Base-by-base conservation (phyloP, 148 eudicot species). In the Rhododendron vialii region DNA sequence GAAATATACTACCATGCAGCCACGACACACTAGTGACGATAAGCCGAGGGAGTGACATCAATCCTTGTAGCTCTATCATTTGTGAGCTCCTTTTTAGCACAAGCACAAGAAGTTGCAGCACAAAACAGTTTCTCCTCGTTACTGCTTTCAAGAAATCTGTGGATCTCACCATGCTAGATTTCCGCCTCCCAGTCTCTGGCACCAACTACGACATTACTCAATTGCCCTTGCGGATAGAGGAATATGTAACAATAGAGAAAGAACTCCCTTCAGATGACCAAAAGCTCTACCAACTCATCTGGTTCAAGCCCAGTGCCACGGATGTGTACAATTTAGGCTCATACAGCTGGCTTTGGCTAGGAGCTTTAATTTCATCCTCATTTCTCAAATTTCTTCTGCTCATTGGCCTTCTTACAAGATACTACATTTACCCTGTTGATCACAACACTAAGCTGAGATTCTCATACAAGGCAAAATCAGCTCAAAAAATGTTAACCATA, bases 41-140 rank as follows among this genome's bases (percentile, higher is more conserved):
- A 47, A 90, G 96, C 71, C 96, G 95, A 87, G 98, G 96, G 67
- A 94, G 95, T 43, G 98, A 96, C 47, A 90, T 96, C 28, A 91
- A 98, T 24, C 98, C 98, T 28, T 93, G 93, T 67, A 85, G 91
- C 8, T 41, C 45, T 75, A 88, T 96, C n/a, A 90, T 93, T 41
- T 92, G 93, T 26, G 96, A 94, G 86, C 90, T 96, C 50, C 88
- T 96, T 45, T 41, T 88, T 30, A 78, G 20, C 85, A 45, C 84
- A 22, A 89, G 87, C 90, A 83, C 89, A 50, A 82, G 76, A 5
- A 90, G 84, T 82, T 61, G 35, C 57, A 90, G 85, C 63, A 89
- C 87, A 38, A 95, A 95, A 55, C 90, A 89, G 78, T 57, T 93
- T 35, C 86, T 93, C 47, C 93, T 93, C 26, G 67, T 96, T 11